phyloP scores from a whole-genome alignment of 1,139 yeast genomes.

The Protomyces gravidus region DNA sequence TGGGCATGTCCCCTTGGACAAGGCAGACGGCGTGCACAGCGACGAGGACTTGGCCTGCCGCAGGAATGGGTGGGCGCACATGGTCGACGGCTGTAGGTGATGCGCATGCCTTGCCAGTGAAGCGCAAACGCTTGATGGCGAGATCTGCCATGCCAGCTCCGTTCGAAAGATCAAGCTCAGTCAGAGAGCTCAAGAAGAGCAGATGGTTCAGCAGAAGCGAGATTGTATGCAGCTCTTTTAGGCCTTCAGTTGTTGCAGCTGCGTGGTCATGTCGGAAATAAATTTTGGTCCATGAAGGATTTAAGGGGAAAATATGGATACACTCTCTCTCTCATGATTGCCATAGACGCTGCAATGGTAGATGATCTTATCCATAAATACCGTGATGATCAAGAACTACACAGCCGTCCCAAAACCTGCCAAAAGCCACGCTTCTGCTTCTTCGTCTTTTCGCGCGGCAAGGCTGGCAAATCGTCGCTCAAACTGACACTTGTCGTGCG shows the following conservation, averaged over 20 bases:
- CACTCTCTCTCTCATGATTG: too few species aligned
- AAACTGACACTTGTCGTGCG: neutral
- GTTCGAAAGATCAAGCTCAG: too few species aligned
- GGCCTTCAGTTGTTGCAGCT: too few species aligned
- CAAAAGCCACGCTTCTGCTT: neutral
- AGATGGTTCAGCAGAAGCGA: too few species aligned
- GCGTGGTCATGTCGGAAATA: too few species aligned
- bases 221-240: too few species aligned
- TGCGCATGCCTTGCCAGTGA: neutral
- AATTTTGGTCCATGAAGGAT: too few species aligned
- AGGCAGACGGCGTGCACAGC: slow-evolving; percentile 14
- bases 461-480: neutral
- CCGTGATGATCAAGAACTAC: neutral
- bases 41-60: slow-evolving; percentile 10
- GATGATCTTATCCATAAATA: too few species aligned
- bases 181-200: too few species aligned
- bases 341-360: too few species aligned
- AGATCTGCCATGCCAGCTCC: neutral
- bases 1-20: neutral
- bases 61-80: neutral
- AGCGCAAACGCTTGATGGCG: neutral
- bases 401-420: neutral
- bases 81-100: neutral
- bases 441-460: neutral
- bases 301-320: too few species aligned